Evolutionary conservation across 345 rosid genomes (phyloP).

Genomic region (Eucalyptus lansdowneana): DNA sequence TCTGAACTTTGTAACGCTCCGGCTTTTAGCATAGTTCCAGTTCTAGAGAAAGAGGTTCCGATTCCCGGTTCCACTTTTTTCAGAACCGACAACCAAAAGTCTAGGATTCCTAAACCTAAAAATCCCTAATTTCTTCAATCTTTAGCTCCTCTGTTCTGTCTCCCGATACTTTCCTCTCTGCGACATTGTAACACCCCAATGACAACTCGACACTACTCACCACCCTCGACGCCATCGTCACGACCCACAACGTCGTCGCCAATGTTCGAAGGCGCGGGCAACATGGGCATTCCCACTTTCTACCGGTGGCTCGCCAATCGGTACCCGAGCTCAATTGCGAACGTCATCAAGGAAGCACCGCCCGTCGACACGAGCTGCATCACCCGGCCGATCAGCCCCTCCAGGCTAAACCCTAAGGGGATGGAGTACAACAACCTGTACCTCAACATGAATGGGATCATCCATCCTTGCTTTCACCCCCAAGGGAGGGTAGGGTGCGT

Average conservation of each 20-base stretch:
- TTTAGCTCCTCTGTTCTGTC: too few relatives aligned
- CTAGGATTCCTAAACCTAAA: too few relatives aligned
- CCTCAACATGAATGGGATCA: conserved; percentile 88
- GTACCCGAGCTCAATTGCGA: conserved; percentile 58
- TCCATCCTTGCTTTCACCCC: conserved; percentile 96
- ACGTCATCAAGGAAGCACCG: conserved; percentile 76
- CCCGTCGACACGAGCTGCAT: conserved; percentile 14
- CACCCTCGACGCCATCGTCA: too few relatives aligned
- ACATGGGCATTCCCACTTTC: conserved; percentile 97
- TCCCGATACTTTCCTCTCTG: too few relatives aligned
- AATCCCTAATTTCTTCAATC: too few relatives aligned
- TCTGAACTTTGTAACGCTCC: not conserved
- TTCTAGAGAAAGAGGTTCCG: too few relatives aligned
- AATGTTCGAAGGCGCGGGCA: too few relatives aligned
- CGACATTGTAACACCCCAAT: too few relatives aligned
- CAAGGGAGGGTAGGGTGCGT: conserved; percentile 83
- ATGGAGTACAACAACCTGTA: conserved; percentile 78
- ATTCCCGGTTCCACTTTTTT: fast-evolving
- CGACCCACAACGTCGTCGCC: too few relatives aligned
- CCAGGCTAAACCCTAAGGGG: conserved; percentile 84
- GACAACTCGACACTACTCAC: too few relatives aligned
- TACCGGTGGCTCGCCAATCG: conserved; percentile 96
- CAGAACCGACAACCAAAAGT: fast-evolving
- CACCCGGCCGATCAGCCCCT: conserved; percentile 30
- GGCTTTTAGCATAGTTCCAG: fast-evolving